These are phyloP conservation scores for Aspergillus neotritici DNA, from an alignment of 2,329 filamentous ascomycete species.

Conservation along the genomic window DNA sequence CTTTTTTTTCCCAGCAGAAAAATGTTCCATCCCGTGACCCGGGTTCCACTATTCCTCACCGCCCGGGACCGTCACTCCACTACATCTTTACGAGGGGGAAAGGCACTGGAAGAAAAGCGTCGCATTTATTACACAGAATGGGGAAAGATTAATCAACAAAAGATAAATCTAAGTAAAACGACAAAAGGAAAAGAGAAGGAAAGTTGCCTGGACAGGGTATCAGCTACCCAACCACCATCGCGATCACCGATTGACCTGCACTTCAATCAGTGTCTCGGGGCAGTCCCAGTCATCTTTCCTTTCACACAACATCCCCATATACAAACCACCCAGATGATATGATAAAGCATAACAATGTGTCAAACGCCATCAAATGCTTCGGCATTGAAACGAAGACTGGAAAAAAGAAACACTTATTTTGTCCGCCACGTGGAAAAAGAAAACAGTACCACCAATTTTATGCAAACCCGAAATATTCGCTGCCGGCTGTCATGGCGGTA, in stretches of 20 bases:
- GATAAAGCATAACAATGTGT: constrained; percentile 2
- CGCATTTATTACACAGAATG: neutral
- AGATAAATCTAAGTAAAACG: constrained; percentile 11
- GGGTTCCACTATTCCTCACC: neutral
- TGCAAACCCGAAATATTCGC: constrained; percentile 96
- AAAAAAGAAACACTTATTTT: constrained; percentile 4
- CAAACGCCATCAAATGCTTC: constrained; percentile 36
- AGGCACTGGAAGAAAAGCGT: neutral
- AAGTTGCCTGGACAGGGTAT: constrained; percentile 4
- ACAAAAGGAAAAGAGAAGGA: constrained; percentile 13
- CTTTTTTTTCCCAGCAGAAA: constrained; percentile 16
- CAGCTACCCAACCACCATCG: constrained; percentile 2
- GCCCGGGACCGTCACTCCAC: constrained; percentile 2
- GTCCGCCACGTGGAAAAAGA: constrained; percentile 5
- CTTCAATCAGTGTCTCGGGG: constrained; percentile 26
- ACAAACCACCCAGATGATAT: constrained; percentile 15
- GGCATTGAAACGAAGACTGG: constrained; percentile 17
- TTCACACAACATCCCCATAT: constrained; percentile 3
- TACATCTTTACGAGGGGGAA: constrained; percentile 7
- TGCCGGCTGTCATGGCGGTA: constrained; percentile 95
- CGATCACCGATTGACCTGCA: constrained; percentile 35
- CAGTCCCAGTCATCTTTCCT: constrained; percentile 2
- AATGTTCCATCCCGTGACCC: constrained; percentile 12
- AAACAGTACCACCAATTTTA: constrained; percentile 43
- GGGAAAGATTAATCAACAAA: constrained; percentile 2